These are phyloP conservation scores for Penicillium subrubescens DNA, from an alignment of 495 filamentous ascomycete genomes.

Conservation along the genomic window DNA sequence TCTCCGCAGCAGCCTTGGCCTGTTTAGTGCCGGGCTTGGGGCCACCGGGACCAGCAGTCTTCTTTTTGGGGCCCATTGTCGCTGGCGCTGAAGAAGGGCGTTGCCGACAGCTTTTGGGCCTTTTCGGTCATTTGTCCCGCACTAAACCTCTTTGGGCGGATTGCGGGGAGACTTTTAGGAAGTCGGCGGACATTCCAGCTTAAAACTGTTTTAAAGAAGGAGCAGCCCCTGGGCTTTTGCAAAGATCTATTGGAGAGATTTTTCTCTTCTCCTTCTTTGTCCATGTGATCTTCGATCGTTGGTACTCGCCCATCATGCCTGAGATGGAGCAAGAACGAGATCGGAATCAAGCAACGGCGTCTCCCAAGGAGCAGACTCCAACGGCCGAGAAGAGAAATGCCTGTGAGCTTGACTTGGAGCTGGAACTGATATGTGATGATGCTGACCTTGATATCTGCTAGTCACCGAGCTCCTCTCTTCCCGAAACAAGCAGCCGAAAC, in stretches of 20 bases:
- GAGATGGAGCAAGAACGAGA: constrained; percentile 6
- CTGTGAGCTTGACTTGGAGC: constrained; percentile 34
- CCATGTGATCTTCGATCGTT: constrained; percentile 1
- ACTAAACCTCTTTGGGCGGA: constrained; percentile 36
- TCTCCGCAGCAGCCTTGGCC: constrained; percentile 46
- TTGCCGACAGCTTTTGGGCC: constrained; percentile 16
- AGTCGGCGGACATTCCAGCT: background rate
- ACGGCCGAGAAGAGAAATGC: constrained; percentile 45
- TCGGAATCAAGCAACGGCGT: background rate
- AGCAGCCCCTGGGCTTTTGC: background rate
- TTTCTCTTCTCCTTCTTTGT: background rate
- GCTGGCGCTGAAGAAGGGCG: constrained; percentile 1
- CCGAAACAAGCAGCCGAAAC: constrained; percentile 52
- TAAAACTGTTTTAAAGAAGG: background rate
- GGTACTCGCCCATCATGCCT: constrained; percentile 9
- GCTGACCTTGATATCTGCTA: constrained; percentile 20
- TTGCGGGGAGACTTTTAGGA: constrained; percentile 30
- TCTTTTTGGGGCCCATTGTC: constrained; percentile 50
- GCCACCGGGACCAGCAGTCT: constrained; percentile 42
- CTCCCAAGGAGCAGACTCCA: constrained; percentile 8
- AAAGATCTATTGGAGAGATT: background rate
- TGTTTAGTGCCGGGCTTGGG: constrained; percentile 50
- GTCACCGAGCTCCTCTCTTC: constrained; percentile 72
- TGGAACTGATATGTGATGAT: background rate
- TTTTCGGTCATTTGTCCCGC: constrained; percentile 32